Conservation (phyloP, 1,139 yeast species). For the Zygotorulaspora mrakii region DNA sequence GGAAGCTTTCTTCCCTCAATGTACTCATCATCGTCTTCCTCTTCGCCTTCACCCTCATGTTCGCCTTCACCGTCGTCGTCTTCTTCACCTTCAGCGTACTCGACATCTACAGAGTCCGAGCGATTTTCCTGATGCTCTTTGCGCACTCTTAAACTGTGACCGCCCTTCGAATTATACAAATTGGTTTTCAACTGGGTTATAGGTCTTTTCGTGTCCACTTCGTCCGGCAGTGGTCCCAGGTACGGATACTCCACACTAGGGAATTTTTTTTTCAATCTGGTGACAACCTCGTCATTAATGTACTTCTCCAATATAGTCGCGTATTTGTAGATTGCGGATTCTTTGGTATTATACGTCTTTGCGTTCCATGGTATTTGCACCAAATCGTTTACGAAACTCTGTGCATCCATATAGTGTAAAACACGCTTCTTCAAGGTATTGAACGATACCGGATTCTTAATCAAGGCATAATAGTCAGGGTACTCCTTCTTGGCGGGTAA, state of each 20-base stretch:
- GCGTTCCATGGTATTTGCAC: conserved; percentile 91
- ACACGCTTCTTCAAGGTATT: conserved; percentile 54
- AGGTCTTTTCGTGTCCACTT: conserved; percentile 24
- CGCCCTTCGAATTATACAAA: neutral
- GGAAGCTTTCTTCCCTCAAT: conserved; percentile 19
- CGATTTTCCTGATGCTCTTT: neutral
- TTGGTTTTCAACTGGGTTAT: conserved; percentile 1
- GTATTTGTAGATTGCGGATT: conserved; percentile 62
- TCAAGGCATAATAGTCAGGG: conserved; percentile 68
- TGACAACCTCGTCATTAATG: conserved; percentile 53
- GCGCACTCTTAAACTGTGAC: neutral
- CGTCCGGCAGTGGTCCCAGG: conserved; percentile 70
- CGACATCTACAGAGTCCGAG: conserved; percentile 14
- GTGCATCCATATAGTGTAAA: conserved; percentile 54
- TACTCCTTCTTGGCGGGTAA: conserved; percentile 53
- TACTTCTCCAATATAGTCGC: conserved; percentile 68
- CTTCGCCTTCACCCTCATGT: conserved; percentile 37
- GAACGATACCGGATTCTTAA: conserved; percentile 69
- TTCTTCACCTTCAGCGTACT: conserved; percentile 23
- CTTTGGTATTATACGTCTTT: conserved; percentile 69
- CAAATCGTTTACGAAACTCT: conserved; percentile 69
- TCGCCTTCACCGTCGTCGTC: conserved; percentile 35
- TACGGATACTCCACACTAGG: conserved; percentile 57
- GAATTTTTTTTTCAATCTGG: conserved; percentile 44
- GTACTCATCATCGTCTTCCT: conserved; percentile 32